Base-by-base conservation (phyloP, 805 yeast species). In the Wickerhamia fluorescens region DNA sequence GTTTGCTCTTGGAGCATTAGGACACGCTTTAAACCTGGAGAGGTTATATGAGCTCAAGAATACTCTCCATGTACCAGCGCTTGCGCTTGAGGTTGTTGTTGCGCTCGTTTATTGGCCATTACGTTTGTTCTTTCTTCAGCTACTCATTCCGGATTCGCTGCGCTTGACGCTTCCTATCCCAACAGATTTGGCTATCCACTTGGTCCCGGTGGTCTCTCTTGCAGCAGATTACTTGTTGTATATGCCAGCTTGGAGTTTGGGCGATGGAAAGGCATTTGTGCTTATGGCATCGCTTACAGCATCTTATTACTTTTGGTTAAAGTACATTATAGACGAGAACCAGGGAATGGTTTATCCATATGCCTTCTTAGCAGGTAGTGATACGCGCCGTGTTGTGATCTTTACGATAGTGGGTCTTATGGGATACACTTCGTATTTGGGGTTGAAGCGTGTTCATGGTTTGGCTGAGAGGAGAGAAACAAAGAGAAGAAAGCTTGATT, bases 91-190 rank as follows among this genome's bases (percentile, higher is more conserved):
- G 46, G 56, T 68, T 7, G 61, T 80, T 13, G 86, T 82, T 11
- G 63, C 83, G 0, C 19, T 56, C 2, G 71, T 81, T 10, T 82
- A 82, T 49, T 82, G 92, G 89, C 74, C 78, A 0, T 61, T 81
- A 38, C 58, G 75, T 37, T 33, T 79, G 11, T 71, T 75, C 42
- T 66, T 68, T 28, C 45, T 68, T 20, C 56, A 59, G 13, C 45
- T 75, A 30, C 75, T 81, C 21, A 53, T 70, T 28, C 40, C 49
- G 10, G 59, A 58, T 29, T 14, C 24, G 3, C 37, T 33, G 4
- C 55, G 39, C 5, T 39, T 49, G 23, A 42, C 51, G 5, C 58
- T 78, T 16, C 76, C 81, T 2, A 13, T 75, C 10, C 18, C 37
- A 2, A 57, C 73, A 5, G 89, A 80, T 45, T 37, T 78, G 21